Conservation (phyloP, 2,329 filamentous ascomycete species). For the Dothideomycetes sp. region DNA sequence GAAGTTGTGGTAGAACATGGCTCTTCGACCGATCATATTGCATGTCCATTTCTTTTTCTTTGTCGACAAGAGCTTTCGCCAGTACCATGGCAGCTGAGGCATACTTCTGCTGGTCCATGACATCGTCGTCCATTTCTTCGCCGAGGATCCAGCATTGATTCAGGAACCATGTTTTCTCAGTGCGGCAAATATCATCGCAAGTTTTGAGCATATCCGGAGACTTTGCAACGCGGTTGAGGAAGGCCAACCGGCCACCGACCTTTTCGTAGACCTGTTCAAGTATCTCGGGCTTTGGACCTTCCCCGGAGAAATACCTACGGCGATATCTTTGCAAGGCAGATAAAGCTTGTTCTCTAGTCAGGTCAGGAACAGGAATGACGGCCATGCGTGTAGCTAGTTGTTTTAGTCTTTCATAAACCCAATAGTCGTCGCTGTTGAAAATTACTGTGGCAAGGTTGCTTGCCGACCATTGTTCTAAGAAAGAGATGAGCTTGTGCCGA, state of each 20-base stretch:
- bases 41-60: constrained; percentile 50
- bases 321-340: constrained; percentile 69
- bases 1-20: constrained; percentile 68
- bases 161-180: constrained; percentile 68
- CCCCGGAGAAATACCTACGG: constrained; percentile 52
- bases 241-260: constrained; percentile 80
- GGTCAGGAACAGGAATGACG: constrained; percentile 73
- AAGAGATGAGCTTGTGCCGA: not conserved
- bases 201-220: constrained; percentile 66
- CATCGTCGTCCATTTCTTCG: constrained; percentile 80
- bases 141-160: constrained; percentile 72
- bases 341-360: constrained; percentile 69
- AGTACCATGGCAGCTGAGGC: constrained; percentile 87
- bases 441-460: constrained; percentile 82
- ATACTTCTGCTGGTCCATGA: constrained; percentile 96
- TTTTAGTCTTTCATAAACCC: constrained; percentile 93
- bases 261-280: constrained; percentile 74
- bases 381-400: constrained; percentile 91
- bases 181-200: constrained; percentile 60
- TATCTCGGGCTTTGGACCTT: constrained; percentile 32
- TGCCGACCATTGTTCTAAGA: constrained; percentile 78
- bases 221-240: constrained; percentile 83
- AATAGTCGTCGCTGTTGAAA: constrained; percentile 96
- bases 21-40: constrained; percentile 54
- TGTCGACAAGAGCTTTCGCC: constrained; percentile 80